A percentile compares a stretch with the other conserved stretches of the same genome.
Conservation (phyloP, 306 rosid genomes). For the Senna siamea region DNA sequence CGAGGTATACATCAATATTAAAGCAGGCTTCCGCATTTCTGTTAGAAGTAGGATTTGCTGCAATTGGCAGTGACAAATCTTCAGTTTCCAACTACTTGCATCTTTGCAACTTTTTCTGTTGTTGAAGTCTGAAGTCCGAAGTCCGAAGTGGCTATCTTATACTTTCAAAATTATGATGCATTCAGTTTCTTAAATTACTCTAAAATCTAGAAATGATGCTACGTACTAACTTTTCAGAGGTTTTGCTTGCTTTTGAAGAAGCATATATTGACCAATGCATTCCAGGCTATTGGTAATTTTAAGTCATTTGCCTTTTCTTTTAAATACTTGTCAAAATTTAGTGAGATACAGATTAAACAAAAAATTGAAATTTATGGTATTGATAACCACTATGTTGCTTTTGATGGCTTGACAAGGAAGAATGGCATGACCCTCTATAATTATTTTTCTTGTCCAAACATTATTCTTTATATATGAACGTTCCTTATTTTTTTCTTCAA, state of each 20-base stretch:
- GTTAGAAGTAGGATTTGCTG: background rate
- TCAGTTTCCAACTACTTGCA: background rate
- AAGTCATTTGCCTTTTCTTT: background rate
- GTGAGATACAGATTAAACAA: background rate
- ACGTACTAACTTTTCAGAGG: background rate
- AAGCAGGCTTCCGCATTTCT: background rate
- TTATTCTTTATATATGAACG: conserved; percentile 8
- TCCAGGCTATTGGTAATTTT: background rate
- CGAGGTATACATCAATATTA: conserved; percentile 56
- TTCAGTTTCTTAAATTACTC: background rate
- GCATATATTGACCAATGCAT: background rate
- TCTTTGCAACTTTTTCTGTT: background rate
- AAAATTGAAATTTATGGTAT: background rate
- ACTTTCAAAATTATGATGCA: too few species aligned
- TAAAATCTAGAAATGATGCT: background rate
- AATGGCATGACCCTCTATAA: background rate
- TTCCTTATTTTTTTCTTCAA: conserved; percentile 5
- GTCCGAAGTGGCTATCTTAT: background rate
- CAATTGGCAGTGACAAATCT: background rate
- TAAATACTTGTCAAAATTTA: background rate
- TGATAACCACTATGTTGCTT: conserved; percentile 3
- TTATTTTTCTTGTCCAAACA: background rate
- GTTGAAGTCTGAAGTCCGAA: background rate
- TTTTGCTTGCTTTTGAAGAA: background rate
- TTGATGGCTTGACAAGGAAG: background rate